These are phyloP conservation scores for Amoeboaphelidium occidentale DNA, from an alignment of 371 early-diverging fungal species.

Conservation along the genomic window DNA sequence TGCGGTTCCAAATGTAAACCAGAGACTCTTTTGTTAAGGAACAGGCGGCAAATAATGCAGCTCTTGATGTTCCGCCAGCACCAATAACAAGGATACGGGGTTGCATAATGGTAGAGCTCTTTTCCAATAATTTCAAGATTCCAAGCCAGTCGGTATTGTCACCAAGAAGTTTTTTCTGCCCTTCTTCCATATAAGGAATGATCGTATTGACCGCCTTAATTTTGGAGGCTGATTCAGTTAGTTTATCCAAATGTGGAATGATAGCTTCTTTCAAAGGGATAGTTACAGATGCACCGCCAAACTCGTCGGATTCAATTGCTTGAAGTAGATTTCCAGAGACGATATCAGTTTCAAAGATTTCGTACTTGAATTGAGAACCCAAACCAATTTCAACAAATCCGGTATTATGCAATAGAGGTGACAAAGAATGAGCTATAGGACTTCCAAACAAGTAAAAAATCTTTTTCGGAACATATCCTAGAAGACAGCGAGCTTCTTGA, in stretches of 20 bases:
- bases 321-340: constrained; percentile 6
- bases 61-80: constrained; percentile 88
- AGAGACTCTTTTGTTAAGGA: constrained; percentile 24
- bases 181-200: constrained; percentile 17
- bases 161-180: constrained; percentile 25
- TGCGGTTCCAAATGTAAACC: constrained; percentile 69
- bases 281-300: constrained; percentile 87
- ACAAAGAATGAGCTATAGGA: constrained; percentile 67
- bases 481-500: constrained; percentile 29
- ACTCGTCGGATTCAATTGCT: constrained; percentile 6
- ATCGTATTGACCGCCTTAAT: constrained; percentile 90
- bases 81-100: constrained; percentile 51
- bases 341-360: constrained; percentile 34
- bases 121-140: constrained; percentile 36
- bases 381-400: constrained; percentile 60
- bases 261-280: constrained; percentile 77
- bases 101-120: constrained; percentile 10
- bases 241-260: constrained; percentile 28
- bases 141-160: constrained; percentile 90
- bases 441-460: constrained; percentile 69
- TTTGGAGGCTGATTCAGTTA: constrained; percentile 42
- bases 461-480: constrained; percentile 39
- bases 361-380: constrained; percentile 43
- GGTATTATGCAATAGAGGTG: constrained; percentile 76
- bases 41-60: constrained; percentile 64